Conservation (phyloP, 306 rosid species). For the Luffa aegyptiaca region DNA sequence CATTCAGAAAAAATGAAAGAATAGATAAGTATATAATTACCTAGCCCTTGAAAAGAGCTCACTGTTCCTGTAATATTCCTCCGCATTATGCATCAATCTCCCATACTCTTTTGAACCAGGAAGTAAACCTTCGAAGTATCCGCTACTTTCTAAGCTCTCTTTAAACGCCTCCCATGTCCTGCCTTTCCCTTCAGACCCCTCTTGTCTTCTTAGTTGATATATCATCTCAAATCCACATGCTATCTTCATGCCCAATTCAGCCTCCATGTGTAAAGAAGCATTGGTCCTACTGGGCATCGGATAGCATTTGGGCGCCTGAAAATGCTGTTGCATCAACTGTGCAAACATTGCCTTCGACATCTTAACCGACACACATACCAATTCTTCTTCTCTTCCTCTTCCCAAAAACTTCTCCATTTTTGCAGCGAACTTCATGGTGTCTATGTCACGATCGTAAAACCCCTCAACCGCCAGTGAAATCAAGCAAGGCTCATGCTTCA, state of each 20-base stretch:
- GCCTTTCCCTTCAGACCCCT: conserved; percentile 66
- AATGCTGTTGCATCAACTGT: conserved; percentile 68
- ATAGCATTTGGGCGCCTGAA: conserved; percentile 76
- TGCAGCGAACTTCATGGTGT: conserved; percentile 70
- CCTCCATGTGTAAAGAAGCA: conserved; percentile 30
- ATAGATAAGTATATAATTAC: conserved; percentile 13
- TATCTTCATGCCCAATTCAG: conserved; percentile 86
- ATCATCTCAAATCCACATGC: conserved; percentile 92
- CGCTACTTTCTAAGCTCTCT: conserved; percentile 64
- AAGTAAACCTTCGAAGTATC: conserved; percentile 68
- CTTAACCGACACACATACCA: conserved; percentile 50
- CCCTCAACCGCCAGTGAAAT: conserved; percentile 77
- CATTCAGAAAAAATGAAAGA: too few species aligned
- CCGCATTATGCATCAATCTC: conserved; percentile 70
- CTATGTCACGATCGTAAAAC: conserved; percentile 83
- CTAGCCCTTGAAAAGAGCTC: conserved; percentile 47
- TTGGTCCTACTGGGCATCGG: conserved; percentile 46
- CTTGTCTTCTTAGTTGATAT: conserved; percentile 69
- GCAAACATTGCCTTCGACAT: conserved; percentile 98
- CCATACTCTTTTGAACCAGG: conserved; percentile 66
- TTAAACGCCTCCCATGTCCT: conserved; percentile 59
- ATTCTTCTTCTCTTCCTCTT: conserved; percentile 44
- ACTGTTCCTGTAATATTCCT: conserved; percentile 54
- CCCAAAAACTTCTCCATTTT: conserved; percentile 64
- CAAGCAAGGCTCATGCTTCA: conserved; percentile 62